Base-by-base conservation (phyloP, 257 asterid genomes). In the Gentiana macrophylla region DNA sequence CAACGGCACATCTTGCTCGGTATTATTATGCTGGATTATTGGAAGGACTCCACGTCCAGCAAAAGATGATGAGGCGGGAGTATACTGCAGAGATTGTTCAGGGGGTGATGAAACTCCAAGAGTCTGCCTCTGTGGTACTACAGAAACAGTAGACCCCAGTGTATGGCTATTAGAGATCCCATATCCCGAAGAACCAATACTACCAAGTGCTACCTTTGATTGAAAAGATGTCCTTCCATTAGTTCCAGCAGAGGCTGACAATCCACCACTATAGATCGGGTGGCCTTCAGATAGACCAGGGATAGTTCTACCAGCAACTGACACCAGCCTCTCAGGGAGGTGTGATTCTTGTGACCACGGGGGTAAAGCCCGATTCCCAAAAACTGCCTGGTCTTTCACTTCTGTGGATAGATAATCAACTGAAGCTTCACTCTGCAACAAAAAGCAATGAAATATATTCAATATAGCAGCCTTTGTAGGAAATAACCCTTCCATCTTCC, bases 341-440 rank as follows among this genome's bases (percentile, higher is more conserved):
- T 35, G 65, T 38, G 60, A 60, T 52, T 80, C 83, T 55, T 75
- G 75, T 6, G 84, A 62, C 93, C 83, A 74, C 12, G 66, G 41
- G 35, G 79, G 71, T 57, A 74, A 67, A 52, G 64, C 55, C 66
- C 57, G 81, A 70, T 70, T 61, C 54, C 78, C 77, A 47, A 76
- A 59, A 69, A 69, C 66, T 44, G 64, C 60, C 62, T 68, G 84
- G 53, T 74, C 73, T 54, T 53, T 65, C 62, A 60, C 63, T 52
- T 76, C 88, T 64, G 71, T 69, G 35, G 86, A 76, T 49, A 79
- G 62, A 58, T 87, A 80, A 72, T 79, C 89, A 63, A 55, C 69
- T 37, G 85, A 79, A 59, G 71, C 72, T 64, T 84, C 86, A 70
- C 78, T 86, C 71, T 67, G 71, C 57, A 49, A 62, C 11, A 24